These are phyloP conservation scores for Trichoderma arundinaceum DNA, from an alignment of 2,329 filamentous ascomycete species.

Conservation along the genomic window DNA sequence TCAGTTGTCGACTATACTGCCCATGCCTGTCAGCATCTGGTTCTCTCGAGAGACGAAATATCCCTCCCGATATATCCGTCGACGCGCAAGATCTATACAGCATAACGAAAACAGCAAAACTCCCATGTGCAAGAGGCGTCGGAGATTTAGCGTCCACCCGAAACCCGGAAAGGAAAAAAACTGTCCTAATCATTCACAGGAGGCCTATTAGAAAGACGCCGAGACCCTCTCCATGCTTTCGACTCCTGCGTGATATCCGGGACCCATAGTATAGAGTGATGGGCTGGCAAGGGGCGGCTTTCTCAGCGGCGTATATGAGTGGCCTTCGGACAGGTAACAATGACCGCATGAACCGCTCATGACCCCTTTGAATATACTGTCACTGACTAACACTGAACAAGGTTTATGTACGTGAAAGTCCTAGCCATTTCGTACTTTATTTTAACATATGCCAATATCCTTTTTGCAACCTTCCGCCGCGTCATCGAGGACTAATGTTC, in stretches of 20 bases:
- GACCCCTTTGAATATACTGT: no score
- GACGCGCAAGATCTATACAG: neutral
- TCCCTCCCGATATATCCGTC: slow-evolving; percentile 18
- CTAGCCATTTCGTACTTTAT: no score
- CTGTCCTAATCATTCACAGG: neutral
- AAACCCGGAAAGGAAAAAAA: slow-evolving; percentile 8
- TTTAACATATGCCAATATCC: no score
- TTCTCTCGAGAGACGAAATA: neutral
- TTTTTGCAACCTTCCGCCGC: neutral
- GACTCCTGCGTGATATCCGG: neutral
- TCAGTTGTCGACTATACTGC: neutral
- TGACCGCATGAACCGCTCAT: no score
- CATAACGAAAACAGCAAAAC: neutral
- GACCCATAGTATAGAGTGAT: slow-evolving; percentile 23
- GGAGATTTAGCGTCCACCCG: neutral
- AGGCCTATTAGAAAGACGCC: neutral
- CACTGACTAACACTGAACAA: no score
- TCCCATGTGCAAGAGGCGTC: neutral
- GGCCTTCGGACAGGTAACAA: no score
- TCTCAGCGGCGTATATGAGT: neutral
- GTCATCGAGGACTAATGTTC: neutral
- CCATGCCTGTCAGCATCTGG: neutral
- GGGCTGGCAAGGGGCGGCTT: neutral
- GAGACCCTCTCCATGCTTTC: slow-evolving; percentile 4
- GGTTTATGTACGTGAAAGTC: no score